Evolutionary conservation across 1,284 basidiomycete genomes (phyloP), one percentile per base, ranked within the genome.

Genomic region (Ceratobasidium sp.): DNA sequence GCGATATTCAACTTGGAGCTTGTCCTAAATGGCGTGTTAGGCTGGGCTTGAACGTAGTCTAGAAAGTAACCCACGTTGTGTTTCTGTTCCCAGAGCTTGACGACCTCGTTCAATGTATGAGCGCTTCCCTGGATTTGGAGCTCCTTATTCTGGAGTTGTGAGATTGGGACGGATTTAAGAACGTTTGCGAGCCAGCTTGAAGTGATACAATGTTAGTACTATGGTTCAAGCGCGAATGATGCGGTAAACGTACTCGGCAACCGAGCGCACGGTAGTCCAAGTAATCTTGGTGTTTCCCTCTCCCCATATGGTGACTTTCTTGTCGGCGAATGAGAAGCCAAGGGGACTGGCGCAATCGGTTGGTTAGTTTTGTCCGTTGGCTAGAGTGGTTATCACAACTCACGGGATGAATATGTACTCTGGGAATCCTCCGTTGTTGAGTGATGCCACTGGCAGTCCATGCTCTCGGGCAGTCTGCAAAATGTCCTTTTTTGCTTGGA

Each of bases 71-170:
- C 5, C n/a, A 56, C 54, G 9, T 56, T 56, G 36, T 56, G 54
- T 41, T 56, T 56, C 52, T 41, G 16, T 33, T 56, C 54, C 54
- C 54, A 56, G 30, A 56, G 30, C n/a, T 56, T 56, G 6, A 56
- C 54, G 9, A 56, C 33, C 7, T 56, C 54, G 33, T 56, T 56
- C 19, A 39, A 21, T 11, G 54, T 21, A 7, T 14, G 2, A 21
- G 14, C 13, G n/a, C 36, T n/a, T 9, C 54, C 36, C 9, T 36
- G 30, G 21, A 56, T 56, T 7, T 2, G 8, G 9, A 56, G 16
- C 30, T 23, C 19, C 9, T 41, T 41, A 16, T 41, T 33, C 19
- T 56, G 54, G n/a, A 56, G 33, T 19, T 56, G 11, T 41, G 14
- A 2, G 3, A 56, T 19, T 21, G 54, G 54, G 21, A 39, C 16